Conservation (phyloP, 2,329 filamentous ascomycete genomes). For the Aspergillus niger region DNA sequence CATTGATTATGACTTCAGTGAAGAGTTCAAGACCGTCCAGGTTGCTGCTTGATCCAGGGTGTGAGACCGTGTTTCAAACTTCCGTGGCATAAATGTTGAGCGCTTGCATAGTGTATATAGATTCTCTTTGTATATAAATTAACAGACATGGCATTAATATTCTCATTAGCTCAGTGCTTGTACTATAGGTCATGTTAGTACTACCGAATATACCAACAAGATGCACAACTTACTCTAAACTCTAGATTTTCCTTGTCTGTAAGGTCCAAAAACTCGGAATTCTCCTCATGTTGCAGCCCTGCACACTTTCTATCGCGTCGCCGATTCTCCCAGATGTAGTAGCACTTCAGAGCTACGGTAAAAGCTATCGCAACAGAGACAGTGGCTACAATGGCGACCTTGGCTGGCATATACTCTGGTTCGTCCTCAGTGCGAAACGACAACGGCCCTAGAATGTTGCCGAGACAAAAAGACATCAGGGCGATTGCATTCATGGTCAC, state of each 20-base stretch:
- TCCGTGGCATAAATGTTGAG: not conserved
- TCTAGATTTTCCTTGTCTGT: constrained; percentile 35
- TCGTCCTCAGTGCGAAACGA: constrained; percentile 48
- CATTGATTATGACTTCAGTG: constrained; percentile 39
- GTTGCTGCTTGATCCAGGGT: constrained; percentile 22
- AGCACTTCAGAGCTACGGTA: constrained; percentile 23
- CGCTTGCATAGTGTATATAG: not conserved
- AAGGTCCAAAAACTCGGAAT: constrained; percentile 35
- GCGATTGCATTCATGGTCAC: constrained; percentile 52
- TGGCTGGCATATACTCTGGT: constrained; percentile 44
- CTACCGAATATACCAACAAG: not conserved
- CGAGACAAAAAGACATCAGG: constrained; percentile 46
- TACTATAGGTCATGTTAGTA: constrained; percentile 1
- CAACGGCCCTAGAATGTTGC: constrained; percentile 49
- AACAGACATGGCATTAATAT: too few species aligned
- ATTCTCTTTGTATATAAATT: too few species aligned
- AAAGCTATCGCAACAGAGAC: constrained; percentile 32
- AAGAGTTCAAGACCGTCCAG: constrained; percentile 31
- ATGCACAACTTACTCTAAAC: constrained; percentile 23
- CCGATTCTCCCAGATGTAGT: constrained; percentile 37
- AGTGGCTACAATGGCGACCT: constrained; percentile 43
- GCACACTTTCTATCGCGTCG: constrained; percentile 26
- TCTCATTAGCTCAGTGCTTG: constrained; percentile 6
- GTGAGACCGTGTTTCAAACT: not conserved
- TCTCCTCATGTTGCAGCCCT: constrained; percentile 22